phyloP scores from a whole-genome alignment of 371 early-diverging fungal genomes.

The Lichtheimia ramosa region DNA sequence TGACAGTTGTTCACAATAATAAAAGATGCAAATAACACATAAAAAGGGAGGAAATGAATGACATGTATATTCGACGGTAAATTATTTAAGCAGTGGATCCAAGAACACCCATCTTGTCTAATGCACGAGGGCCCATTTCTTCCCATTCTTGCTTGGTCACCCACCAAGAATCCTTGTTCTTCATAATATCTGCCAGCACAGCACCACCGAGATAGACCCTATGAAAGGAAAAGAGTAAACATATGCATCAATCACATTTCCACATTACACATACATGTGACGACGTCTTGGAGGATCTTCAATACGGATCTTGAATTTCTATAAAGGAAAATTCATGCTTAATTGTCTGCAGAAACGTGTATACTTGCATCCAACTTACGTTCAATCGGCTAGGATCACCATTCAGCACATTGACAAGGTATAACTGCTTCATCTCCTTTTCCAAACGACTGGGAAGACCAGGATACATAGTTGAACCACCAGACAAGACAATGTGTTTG shows the following conservation, averaged over 20 bases:
- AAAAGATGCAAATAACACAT: too few species aligned
- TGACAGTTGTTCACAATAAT: too few species aligned
- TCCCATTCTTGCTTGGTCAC: conserved; percentile 93
- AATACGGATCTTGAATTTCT: conserved; percentile 97
- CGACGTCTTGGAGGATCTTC: conserved; percentile 97
- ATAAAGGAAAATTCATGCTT: conserved; percentile 2
- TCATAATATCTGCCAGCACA: conserved; percentile 95
- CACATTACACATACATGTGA: conserved; percentile 67
- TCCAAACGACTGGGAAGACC: conserved; percentile 95
- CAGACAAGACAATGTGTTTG: conserved; percentile 96
- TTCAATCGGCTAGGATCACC: conserved; percentile 82
- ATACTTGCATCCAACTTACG: conserved; percentile 46
- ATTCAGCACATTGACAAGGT: conserved; percentile 83
- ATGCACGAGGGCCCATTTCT: conserved; percentile 83
- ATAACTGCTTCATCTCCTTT: conserved; percentile 97
- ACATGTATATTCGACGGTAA: too few species aligned
- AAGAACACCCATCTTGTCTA: conserved; percentile 70
- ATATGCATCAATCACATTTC: background rate
- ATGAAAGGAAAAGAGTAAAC: background rate
- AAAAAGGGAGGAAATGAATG: too few species aligned
- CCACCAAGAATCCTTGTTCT: conserved; percentile 91
- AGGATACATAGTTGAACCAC: conserved; percentile 98
- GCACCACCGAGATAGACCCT: conserved; percentile 97
- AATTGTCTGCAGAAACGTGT: background rate
- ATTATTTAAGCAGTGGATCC: conserved; percentile 39